Base-by-base conservation (phyloP, 169 alveolate species). In the Miamiensis avidus region DNA sequence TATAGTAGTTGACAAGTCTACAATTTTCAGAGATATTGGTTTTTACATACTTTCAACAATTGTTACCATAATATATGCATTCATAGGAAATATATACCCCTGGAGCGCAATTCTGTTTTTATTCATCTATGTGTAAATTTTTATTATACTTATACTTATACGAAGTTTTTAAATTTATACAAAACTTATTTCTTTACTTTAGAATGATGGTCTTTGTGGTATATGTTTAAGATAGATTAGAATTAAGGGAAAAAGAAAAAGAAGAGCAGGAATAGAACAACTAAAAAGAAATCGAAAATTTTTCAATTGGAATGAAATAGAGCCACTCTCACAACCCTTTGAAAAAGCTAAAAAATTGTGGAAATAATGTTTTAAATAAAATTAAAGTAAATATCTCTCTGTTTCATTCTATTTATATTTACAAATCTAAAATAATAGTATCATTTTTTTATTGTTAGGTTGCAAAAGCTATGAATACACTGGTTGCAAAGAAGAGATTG, bases 1-100 rank as follows among this genome's bases (percentile, higher is more conserved):
- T 20, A 49, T 82, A 15, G 29, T 31, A 1, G 31, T 82, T 74
- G 34, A 82, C 6, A 29, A 65, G 1, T 31, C 64, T 28, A 31
- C 49, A 29, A 75, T 82, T 33, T 82, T 65, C 75, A 73, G 87
- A 28, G 87, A 82, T 74, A 29, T 82, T 0, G 33, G 75, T 15
- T 82, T 82, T 75, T 82, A 82, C 34, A 82, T 82, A 4, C 29
- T 82, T n/a, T 78, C 87, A 20, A 82, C 87, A n/a, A 33, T 82
- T 16, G 32, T 82, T n/a, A 64, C 75, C 0, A 32, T 82, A 4
- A 27, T 73, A 4, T 82, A 74, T 82, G 87, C 82, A 31, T 33
- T 32, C 11, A 11, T 32, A 0, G 87, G 82, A 1, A 65, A 32
- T 4, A 33, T 82, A 6, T 34, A 75, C 0, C 25, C 34, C 30